Percentiles rank a stretch among this genome's conserved stretches.
Conservation (phyloP, 108 stramenopile genomes). For the Hondaea fermentalgiana region DNA sequence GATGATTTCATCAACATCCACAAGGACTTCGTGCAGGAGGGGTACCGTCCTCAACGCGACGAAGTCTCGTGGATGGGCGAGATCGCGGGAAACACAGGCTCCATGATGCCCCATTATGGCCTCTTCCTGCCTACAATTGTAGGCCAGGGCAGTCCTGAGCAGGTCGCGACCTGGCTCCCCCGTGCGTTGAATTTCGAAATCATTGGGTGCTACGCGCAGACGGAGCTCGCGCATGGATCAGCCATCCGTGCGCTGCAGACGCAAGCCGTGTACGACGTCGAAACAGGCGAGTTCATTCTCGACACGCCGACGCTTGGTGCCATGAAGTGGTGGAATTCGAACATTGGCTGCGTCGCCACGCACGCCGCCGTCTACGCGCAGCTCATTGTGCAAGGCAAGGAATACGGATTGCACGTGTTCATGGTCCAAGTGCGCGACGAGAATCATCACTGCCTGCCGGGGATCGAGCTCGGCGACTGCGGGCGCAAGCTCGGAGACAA, state of each 20-base stretch:
- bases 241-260: slow-evolving; percentile 88
- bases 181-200: slow-evolving; percentile 80
- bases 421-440: slow-evolving; percentile 78
- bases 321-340: slow-evolving; percentile 89
- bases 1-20: neutral
- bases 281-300: slow-evolving; percentile 65
- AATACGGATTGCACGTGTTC: slow-evolving; percentile 85
- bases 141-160: slow-evolving; percentile 71
- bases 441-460: slow-evolving; percentile 58
- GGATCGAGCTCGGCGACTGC: slow-evolving; percentile 83
- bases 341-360: slow-evolving; percentile 80
- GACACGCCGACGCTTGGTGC: slow-evolving; percentile 75
- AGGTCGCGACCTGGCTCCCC: slow-evolving; percentile 75
- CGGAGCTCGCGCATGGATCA: slow-evolving; percentile 82
- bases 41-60: neutral
- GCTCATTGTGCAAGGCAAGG: slow-evolving; percentile 67
- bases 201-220: slow-evolving; percentile 89
- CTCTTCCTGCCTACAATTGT: slow-evolving; percentile 82
- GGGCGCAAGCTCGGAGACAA: slow-evolving; percentile 92
- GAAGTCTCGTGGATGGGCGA: slow-evolving; percentile 19
- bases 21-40: slow-evolving; percentile 14
- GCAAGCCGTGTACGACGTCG: slow-evolving; percentile 75
- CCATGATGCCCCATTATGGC: slow-evolving; percentile 63
- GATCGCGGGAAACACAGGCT: neutral
- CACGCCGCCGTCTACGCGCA: slow-evolving; percentile 94